Evolutionary conservation across 257 asterid genomes (phyloP), one percentile per base, ranked within the genome.

Genomic region (Solanum megistacrolobum): DNA sequence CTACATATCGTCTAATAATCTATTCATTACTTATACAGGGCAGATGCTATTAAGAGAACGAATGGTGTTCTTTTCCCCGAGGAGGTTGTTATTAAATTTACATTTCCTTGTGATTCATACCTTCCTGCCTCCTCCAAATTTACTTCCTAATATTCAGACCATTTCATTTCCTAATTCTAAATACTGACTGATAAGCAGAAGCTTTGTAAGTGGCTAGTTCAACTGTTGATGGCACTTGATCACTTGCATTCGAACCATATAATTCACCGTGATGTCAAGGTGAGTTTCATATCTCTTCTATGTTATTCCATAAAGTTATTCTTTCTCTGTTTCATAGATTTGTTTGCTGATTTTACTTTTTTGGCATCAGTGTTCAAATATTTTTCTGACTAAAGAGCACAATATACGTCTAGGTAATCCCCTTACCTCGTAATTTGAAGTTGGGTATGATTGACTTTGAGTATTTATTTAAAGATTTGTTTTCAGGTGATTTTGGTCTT

Each of bases 181-280:
- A 35, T 87, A 11, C 90, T 87, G 62, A 88, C 89, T 86, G 74
- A 88, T 88, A 82, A 87, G 39, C 99, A 97, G 99, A 96, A 94
- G 87, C 98, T 96, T 84, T 97, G 99, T 92, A 96, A 92, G 92
- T 97, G 99, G 99, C 90, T 97, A 75, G 98, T 97, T 89, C 99
- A 97, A 89, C 92, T 97, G 88, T 90, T 96, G 92, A 89, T 95
- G 98, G 99, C 99, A 13, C 98, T 97, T 84, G 98, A 97, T 90
- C 94, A 97, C 93, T 89, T 97, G 96, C 99, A 96, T 84, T 71
- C 90, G 65, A 94, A 96, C 90, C 96, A 95, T 90, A 93, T 97
- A 88, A 96, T 97, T 87, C 99, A 97, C 91, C 98, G 99, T 36
- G 99, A 97, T 92, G 99, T 97, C 88, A 97, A 97, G 99, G 99